A percentile compares a stretch with the other conserved stretches of the same genome.
Conservation (phyloP, 1,284 basidiomycete species). For the Phellopilus nigrolimitatus region DNA sequence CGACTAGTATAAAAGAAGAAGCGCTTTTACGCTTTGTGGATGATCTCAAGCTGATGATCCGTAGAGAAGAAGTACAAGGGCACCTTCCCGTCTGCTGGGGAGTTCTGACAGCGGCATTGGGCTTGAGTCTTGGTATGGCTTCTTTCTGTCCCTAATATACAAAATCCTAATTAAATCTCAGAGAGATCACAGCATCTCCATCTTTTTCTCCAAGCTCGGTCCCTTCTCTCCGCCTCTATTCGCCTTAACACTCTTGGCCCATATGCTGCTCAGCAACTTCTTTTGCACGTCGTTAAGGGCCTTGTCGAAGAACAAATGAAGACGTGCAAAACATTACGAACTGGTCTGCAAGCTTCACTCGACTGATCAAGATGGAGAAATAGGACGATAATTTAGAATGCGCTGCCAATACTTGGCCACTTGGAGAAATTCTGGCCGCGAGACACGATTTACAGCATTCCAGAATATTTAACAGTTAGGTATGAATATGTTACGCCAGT, state of each 20-base stretch:
- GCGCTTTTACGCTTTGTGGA: constrained; percentile 47
- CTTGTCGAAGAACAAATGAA: constrained; percentile 55
- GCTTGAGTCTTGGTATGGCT: constrained; percentile 63
- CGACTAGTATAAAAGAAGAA: constrained; percentile 23
- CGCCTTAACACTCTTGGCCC: constrained; percentile 91
- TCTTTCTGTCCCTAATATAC: constrained; percentile 1
- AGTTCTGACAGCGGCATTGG: constrained; percentile 73
- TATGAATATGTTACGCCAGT: background rate
- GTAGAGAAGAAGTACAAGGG: constrained; percentile 63
- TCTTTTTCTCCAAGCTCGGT: constrained; percentile 88
- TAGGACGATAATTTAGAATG: constrained; percentile 41
- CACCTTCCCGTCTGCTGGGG: constrained; percentile 93
- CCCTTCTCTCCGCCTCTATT: constrained; percentile 86
- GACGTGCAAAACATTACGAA: constrained; percentile 42
- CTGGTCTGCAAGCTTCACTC: constrained; percentile 30
- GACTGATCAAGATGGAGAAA: constrained; percentile 23
- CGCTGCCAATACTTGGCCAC: constrained; percentile 90
- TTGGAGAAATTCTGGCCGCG: constrained; percentile 89
- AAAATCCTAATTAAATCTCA: constrained; percentile 28
- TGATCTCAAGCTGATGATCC: constrained; percentile 60
- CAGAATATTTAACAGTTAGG: constrained; percentile 87
- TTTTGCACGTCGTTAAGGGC: constrained; percentile 67
- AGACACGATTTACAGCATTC: constrained; percentile 95
- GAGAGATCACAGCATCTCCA: constrained; percentile 79
- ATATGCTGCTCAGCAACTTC: constrained; percentile 85